Evolutionary conservation across 2,329 filamentous ascomycete species (phyloP).

Genomic region (Venturia pyrina): DNA sequence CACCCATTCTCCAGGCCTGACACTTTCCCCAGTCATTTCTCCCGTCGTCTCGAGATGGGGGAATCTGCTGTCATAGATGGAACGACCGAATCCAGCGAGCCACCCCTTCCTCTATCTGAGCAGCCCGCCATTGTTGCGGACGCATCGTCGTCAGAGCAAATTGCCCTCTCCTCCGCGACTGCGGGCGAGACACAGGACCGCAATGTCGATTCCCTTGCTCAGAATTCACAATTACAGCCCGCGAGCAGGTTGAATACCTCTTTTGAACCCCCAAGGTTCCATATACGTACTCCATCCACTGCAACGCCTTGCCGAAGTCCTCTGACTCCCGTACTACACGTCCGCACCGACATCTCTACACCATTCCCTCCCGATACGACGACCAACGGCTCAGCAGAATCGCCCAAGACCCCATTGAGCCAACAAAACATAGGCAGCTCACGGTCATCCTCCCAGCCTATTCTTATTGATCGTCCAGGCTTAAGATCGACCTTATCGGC

Average conservation of each 20-base stretch:
- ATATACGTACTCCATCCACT: slow-evolving; percentile 9
- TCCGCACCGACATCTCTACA: slow-evolving; percentile 21
- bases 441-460: slow-evolving; percentile 11
- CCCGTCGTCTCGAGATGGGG: not conserved
- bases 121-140: not conserved
- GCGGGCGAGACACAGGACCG: not conserved
- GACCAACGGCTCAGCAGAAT: not conserved
- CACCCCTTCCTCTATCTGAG: not conserved
- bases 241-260: not conserved
- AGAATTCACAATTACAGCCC: not conserved
- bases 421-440: slow-evolving; percentile 12
- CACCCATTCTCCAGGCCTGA: not conserved
- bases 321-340: slow-evolving; percentile 21
- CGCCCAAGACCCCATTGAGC: not conserved
- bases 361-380: slow-evolving; percentile 8
- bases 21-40: not conserved
- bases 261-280: not conserved
- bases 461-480: slow-evolving; percentile 10
- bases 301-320: slow-evolving; percentile 19
- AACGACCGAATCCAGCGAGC: not conserved
- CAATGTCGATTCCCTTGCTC: not conserved
- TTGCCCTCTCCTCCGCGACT: not conserved
- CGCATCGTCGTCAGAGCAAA: not conserved
- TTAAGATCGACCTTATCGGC: slow-evolving; percentile 30
- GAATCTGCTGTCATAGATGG: not conserved